Base-by-base conservation (phyloP, 179 eudicot species). In the Spinacia oleracea region DNA sequence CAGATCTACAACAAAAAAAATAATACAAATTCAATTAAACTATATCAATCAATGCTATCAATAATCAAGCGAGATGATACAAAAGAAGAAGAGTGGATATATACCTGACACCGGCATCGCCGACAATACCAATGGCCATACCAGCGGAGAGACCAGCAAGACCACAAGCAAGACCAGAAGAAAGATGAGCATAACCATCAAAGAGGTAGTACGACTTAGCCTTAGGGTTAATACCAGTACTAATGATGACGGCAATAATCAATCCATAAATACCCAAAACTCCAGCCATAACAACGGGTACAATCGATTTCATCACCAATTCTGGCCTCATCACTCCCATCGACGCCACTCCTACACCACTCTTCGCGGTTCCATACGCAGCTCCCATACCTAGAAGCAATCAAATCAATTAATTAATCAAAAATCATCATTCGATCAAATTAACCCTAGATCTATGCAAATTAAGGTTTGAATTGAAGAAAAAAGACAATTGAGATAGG, bases 271-370 rank as follows among this genome's bases (percentile, higher is more conserved):
- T 93, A 86, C 97, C 97, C 87, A 93, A 86, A 29, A 93, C 97
- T 76, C 97, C 97, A 72, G 97, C 97, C 97, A 93, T 93, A 87
- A 93, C 97, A 58, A 93, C 97, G 1, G 97, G 97, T 2, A 93
- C 97, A 18, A 93, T 93, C 50, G 97, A 93, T 82, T 93, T 93
- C 97, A 93, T 93, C 76, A 93, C 97, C 89, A 93, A 74, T 82
- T 93, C 97, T 25, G 97, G 97, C 78, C 97, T 89, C 97, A 93
- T 93, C 79, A 93, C 97, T 9, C 97, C 97, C 97, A 93, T 93
- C 15, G 97, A 93, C 38, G 97, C 97, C 65, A 93, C 97, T 34
- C 97, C 97, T 4, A 93, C 97, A 2, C 97, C 97, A 59, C 97
- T 93, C 89, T 92, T 92, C 1, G 97, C 97, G 3, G 97, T 92